Evolutionary conservation across 768 basidiomycete species (phyloP), one percentile per base, ranked within the genome.

Genomic region (Tulasnella sp.): DNA sequence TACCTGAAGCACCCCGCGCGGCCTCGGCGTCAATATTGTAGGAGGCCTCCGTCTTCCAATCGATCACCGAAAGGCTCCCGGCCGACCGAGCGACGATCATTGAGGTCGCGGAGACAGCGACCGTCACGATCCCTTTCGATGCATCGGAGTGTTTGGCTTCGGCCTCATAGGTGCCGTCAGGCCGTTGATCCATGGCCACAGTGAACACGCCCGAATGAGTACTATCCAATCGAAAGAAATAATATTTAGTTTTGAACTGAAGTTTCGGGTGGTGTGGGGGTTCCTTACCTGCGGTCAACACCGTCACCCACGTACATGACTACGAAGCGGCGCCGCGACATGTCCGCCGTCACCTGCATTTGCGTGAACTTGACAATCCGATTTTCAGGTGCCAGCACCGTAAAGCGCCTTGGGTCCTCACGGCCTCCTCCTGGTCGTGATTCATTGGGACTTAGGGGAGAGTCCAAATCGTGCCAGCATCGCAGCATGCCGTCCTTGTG

Each of bases 401-500:
- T 48, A 14, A 75, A 74, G 72, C 79, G 58, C 77, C 77, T 48
- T 34, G 77, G 28, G 54, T 76, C 76, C 31, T 76, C 76, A n/a
- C 76, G 76, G 22, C 48, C 46, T 24, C 46, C 46, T 22, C 46
- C 46, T 69, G 64, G 64, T 69, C 64, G 64, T 44, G 77, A 78
- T 64, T 78, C 60, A 22, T 60, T 34, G 24, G 76, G 28, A 37
- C 28, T 50, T 37, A 76, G 69, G 28, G 79, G 64, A 40, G 79
- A 80, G 28, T 73, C 69, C 24, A 74, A 22, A 34, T 75, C 72
- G 46, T 46, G 79, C 79, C 79, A 80, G 58, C 79, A 75, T 31
- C 79, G 72, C 28, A 80, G 12, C 41, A 58, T 46, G 34, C 79
- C 79, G 58, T 80, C 79, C 58, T 80, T 80, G 72, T 80, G 79